phyloP scores from a whole-genome alignment of 2,329 filamentous ascomycete species.

The Cladorrhinum sp. region DNA sequence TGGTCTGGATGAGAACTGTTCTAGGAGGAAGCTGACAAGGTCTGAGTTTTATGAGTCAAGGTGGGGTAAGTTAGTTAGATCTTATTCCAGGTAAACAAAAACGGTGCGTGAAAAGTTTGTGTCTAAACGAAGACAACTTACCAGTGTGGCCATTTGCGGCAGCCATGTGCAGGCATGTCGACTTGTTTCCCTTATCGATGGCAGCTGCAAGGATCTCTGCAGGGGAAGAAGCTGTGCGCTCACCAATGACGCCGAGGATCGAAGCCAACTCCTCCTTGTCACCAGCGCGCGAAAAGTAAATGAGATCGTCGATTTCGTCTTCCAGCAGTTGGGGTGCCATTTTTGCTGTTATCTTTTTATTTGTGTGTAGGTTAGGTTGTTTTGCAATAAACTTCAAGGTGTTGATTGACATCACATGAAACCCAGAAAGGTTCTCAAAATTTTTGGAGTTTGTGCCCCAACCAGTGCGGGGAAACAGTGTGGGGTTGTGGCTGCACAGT shows the following conservation, averaged over 20 bases:
- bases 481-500: background rate
- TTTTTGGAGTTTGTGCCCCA: constrained; percentile 17
- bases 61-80: background rate
- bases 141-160: constrained; percentile 84
- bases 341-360: background rate
- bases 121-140: constrained; percentile 39
- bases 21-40: constrained; percentile 43
- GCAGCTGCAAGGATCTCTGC: constrained; percentile 67
- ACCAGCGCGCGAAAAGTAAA: constrained; percentile 79
- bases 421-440: constrained; percentile 5
- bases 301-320: constrained; percentile 85
- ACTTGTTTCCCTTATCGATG: constrained; percentile 65
- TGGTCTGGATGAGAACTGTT: constrained; percentile 40
- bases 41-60: constrained; percentile 32
- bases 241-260: constrained; percentile 56
- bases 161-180: constrained; percentile 87
- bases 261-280: constrained; percentile 67
- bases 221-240: constrained; percentile 45
- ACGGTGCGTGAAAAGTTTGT: background rate
- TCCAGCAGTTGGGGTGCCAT: constrained; percentile 56
- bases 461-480: constrained; percentile 15
- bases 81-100: constrained; percentile 8
- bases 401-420: constrained; percentile 14
- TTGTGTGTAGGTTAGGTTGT: background rate
- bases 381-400: background rate